Evolutionary conservation across 106 monocot species (phyloP).

Genomic region (Posidonia australis): DNA sequence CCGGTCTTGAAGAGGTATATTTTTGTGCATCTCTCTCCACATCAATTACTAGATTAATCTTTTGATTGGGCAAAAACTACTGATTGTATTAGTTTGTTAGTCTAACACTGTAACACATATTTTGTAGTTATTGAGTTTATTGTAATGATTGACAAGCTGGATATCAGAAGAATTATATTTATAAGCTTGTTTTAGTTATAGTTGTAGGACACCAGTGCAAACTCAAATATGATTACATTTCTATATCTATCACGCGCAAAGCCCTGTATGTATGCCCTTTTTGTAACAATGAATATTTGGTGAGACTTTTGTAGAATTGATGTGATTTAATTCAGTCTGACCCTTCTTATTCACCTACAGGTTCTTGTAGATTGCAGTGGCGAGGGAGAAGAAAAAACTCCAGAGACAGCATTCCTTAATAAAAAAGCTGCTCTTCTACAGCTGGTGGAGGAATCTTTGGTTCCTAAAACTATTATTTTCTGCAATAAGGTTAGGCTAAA

Average conservation of each 20-base stretch:
- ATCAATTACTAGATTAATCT: background rate
- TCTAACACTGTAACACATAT: no score
- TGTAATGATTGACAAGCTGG: no score
- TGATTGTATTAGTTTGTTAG: no score
- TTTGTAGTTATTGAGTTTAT: no score
- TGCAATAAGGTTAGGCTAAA: conserved; percentile 71
- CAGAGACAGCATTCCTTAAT: conserved; percentile 83
- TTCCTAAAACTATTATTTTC: conserved; percentile 85
- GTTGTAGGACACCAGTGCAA: no score
- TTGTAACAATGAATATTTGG: background rate
- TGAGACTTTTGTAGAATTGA: background rate
- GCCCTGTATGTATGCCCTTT: no score
- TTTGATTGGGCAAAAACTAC: no score
- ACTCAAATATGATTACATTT: no score
- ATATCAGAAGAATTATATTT: no score
- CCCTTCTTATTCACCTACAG: conserved; percentile 21
- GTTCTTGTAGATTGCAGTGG: conserved; percentile 94
- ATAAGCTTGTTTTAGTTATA: no score
- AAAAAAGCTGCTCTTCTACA: conserved; percentile 70
- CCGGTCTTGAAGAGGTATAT: conserved; percentile 85
- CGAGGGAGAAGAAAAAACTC: conserved; percentile 62
- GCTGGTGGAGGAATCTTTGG: conserved; percentile 62
- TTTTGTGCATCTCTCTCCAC: background rate
- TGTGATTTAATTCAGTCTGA: background rate
- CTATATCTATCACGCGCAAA: no score